phyloP scores from a whole-genome alignment of 2,329 filamentous ascomycete species.

The Ophiostoma populinum region DNA sequence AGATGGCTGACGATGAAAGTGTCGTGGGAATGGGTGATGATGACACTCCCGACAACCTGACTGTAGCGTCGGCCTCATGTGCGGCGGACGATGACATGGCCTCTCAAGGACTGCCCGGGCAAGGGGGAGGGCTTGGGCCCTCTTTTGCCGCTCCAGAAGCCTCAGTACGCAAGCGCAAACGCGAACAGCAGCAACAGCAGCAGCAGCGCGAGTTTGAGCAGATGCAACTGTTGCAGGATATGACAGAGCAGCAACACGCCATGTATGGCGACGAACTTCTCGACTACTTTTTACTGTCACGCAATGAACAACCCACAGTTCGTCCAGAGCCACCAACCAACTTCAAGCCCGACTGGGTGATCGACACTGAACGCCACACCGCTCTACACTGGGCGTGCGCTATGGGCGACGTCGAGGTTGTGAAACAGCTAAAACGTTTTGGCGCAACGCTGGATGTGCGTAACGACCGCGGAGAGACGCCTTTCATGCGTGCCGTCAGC shows the following conservation, averaged over 20 bases:
- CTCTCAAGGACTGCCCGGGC: too few species aligned
- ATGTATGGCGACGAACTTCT: conserved; percentile 85
- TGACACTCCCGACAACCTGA: conserved; percentile 68
- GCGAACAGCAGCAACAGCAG: too few species aligned
- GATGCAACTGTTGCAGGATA: conserved; percentile 37
- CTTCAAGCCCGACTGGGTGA: conserved; percentile 80
- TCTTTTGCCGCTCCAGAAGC: too few species aligned
- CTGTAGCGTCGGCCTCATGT: conserved; percentile 64
- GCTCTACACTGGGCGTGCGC: conserved; percentile 94
- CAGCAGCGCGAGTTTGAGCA: conserved; percentile 48
- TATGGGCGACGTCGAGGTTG: conserved; percentile 89
- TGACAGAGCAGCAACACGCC: conserved; percentile 68
- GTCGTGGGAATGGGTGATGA: conserved; percentile 53
- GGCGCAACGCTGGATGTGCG: conserved; percentile 57
- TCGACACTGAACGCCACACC: conserved; percentile 83
- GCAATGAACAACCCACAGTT: conserved; percentile 56
- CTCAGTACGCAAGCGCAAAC: conserved; percentile 55
- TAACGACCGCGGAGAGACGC: conserved; percentile 66
- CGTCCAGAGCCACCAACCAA: conserved; percentile 66
- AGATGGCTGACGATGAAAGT: too few species aligned
- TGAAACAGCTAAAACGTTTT: conserved; percentile 70
- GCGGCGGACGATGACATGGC: conserved; percentile 68
- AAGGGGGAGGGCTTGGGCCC: too few species aligned
- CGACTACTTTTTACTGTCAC: conserved; percentile 85
- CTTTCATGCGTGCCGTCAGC: conserved; percentile 82